Evolutionary conservation across 1,284 basidiomycete genomes (phyloP), one percentile per base, ranked within the genome.

Genomic region (Cutaneotrichosporon cavernicola): DNA sequence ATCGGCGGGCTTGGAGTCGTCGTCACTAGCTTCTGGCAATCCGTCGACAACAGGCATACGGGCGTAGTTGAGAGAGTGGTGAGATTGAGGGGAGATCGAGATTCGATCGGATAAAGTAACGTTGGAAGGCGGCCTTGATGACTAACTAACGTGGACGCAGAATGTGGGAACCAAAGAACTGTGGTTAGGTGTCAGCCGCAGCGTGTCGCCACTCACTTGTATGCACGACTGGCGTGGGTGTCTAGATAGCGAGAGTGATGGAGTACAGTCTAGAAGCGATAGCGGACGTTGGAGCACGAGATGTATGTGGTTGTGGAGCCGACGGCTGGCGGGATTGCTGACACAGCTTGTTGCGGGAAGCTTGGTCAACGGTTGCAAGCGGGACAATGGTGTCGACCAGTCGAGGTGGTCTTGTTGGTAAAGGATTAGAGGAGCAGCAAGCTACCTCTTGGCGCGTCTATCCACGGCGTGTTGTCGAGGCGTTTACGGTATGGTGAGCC

Each of bases 1-100:
- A 70, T 72, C 65, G 21, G 61, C 71, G 40, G 70, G 58, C 46
- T 68, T 36, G 57, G 62, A 53, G n/a, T 72, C 70, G 46, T 74
- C 73, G 40, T 72, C 73, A 22, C 63, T 65, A 30, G 67, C 67
- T 66, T 74, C 73, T 64, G 64, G 58, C 14, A 59, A 14, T 14
- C 38, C 56, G 22, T 57, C 56, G 40, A 46, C 26, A 32, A 30
- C 51, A n/a, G 51, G 51, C 51, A 53, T 53, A 53, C 51, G 31
- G 14, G 51, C 30, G 22, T 36, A n/a, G 38, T 43, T 30, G 56
- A 21, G 30, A 31, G 56, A 57, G 40, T 40, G 38, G 26, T 40
- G 38, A 16, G 55, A 22, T 14, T 30, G 26, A 26, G 10, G 10
- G 49, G 14, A 50, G 49, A 30, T 26, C 5, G 26, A 26, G 26